Evolutionary conservation across 345 rosid species (phyloP), one percentile per base, ranked within the genome.

Genomic region (Erysimum cheiranthoides): DNA sequence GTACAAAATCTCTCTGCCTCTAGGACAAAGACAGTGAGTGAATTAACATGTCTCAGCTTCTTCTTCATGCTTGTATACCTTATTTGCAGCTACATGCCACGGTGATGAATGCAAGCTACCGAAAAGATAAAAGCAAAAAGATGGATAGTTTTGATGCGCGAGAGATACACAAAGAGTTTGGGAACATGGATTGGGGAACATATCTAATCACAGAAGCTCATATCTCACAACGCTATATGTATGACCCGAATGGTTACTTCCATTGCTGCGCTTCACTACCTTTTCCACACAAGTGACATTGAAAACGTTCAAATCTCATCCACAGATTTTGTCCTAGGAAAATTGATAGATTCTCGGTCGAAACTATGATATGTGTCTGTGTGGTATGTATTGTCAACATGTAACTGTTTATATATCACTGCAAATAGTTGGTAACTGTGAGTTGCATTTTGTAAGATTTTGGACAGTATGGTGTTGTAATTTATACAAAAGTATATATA

Each of bases 131-230:
- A 74, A 80, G 69, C 28, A 67, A 62, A 47, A 76, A 61, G 80
- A 6, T 18, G 34, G 67, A 61, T 77, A 76, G 80, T n/a, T 90
- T 95, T 51, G 90, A 95, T 47, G 98, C 91, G 1, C 60, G 86
- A 56, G 86, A 78, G 78, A 89, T 90, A 49, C 86, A 80, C 82
- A 71, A 76, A 73, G 86, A 62, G 68, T 92, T 82, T 74, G 94
- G 89, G 74, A 77, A 84, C 0, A 80, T 84, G 73, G 88, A 85
- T 18, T 92, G 98, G 98, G 97, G 99, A 25, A 82, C 81, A 50
- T 92, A 95, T 85, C 82, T 76, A 39, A 85, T 95, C 67, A 79
- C 80, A 2, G 99, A 95, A 83, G 98, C 94, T 84, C 98, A 95
- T 78, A 90, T 95, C 77, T 95, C 98, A 2, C 88, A 92, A 45